Percentiles rank a stretch among this genome's conserved stretches.
phyloP scores from a whole-genome alignment of 352 stramenopile species.

The Globisporangium cystogenes region DNA sequence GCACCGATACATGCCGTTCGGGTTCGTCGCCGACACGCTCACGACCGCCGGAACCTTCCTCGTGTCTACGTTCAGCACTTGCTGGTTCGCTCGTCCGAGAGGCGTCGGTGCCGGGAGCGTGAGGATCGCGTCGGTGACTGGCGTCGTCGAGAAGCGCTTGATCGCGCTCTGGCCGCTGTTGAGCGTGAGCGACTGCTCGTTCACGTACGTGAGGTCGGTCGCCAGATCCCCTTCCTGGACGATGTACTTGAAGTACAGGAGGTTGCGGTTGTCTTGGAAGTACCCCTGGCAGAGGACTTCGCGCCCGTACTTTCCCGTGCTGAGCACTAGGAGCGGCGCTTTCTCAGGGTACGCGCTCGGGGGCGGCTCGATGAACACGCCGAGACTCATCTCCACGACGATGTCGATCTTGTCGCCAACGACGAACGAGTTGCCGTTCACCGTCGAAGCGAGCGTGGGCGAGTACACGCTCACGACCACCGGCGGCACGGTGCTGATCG shows the following conservation, averaged over 20 bases:
- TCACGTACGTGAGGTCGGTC: slow-evolving; percentile 49
- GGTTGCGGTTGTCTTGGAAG: slow-evolving; percentile 39
- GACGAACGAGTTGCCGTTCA: slow-evolving; percentile 68
- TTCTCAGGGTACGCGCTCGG: slow-evolving; percentile 67
- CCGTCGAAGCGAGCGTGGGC: slow-evolving; percentile 33
- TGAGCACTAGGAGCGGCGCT: slow-evolving; percentile 61
- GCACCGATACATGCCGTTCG: slow-evolving; percentile 50
- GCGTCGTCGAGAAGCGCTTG: slow-evolving; percentile 77
- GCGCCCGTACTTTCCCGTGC: slow-evolving; percentile 36
- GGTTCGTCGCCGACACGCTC: slow-evolving; percentile 39
- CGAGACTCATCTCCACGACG: slow-evolving; percentile 63
- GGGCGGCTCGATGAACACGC: slow-evolving; percentile 75
- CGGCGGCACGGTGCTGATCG: slow-evolving; percentile 51
- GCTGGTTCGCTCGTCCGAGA: slow-evolving; percentile 25
- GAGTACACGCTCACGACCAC: slow-evolving; percentile 60
- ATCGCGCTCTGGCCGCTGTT: slow-evolving; percentile 76
- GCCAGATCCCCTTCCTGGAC: slow-evolving; percentile 51
- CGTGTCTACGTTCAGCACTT: slow-evolving; percentile 66
- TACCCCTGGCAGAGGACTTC: slow-evolving; percentile 57
- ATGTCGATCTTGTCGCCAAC: slow-evolving; percentile 79
- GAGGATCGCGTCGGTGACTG: slow-evolving; percentile 60
- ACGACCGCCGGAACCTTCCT: slow-evolving; percentile 40
- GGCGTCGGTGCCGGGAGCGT: slow-evolving; percentile 42
- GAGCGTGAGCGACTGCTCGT: slow-evolving; percentile 52
- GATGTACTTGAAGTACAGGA: slow-evolving; percentile 70